phyloP scores from a whole-genome alignment of 345 rosid species.

The Nephelium lappaceum region DNA sequence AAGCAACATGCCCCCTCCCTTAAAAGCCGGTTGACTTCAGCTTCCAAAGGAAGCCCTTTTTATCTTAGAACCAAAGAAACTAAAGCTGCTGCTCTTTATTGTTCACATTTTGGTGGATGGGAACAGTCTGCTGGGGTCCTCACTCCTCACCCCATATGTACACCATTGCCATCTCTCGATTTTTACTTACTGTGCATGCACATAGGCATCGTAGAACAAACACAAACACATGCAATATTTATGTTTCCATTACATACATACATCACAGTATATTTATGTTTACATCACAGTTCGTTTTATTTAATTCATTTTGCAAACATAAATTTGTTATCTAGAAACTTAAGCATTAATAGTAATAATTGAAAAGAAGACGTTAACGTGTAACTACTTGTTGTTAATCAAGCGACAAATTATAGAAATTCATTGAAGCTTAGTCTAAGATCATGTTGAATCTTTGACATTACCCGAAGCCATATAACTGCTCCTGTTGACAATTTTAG shows the following conservation, averaged over 20 bases:
- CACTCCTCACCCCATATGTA: neutral
- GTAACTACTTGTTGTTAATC: neutral
- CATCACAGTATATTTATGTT: too few relatives aligned
- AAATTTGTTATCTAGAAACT: neutral
- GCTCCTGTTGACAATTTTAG: neutral
- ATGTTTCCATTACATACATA: neutral
- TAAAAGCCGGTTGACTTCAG: slow-evolving; percentile 34
- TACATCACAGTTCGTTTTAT: too few relatives aligned
- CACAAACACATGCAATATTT: neutral
- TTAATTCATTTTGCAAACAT: neutral
- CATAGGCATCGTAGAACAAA: too few relatives aligned
- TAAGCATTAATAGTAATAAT: neutral
- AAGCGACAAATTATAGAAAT: neutral
- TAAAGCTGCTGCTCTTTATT: slow-evolving; percentile 30
- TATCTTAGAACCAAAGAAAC: slow-evolving; percentile 24
- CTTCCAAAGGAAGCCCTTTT: slow-evolving; percentile 11
- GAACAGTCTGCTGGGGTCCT: neutral
- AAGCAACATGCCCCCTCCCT: slow-evolving; percentile 12
- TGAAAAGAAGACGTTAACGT: neutral
- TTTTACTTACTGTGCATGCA: neutral
- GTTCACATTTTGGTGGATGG: slow-evolving; percentile 4
- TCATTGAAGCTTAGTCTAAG: neutral
- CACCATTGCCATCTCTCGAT: too few relatives aligned
- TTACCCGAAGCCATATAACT: neutral
- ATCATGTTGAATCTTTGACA: neutral